Conservation (phyloP, 306 rosid species). For the Adenanthera pavonina region DNA sequence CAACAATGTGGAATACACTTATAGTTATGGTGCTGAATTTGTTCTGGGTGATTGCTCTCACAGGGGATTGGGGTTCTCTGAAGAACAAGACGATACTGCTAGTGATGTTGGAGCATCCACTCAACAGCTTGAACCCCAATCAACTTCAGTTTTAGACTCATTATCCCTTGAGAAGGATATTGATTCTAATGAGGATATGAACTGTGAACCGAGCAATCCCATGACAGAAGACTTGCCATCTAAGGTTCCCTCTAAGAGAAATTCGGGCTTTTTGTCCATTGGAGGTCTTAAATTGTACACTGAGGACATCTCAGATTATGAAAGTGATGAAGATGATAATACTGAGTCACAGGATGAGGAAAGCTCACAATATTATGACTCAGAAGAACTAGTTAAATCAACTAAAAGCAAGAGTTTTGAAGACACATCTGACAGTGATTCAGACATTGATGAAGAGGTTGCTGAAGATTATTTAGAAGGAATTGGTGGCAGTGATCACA, state of each 20-base stretch:
- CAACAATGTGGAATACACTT: constrained; percentile 54
- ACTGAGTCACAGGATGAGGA: constrained; percentile 57
- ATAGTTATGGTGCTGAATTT: constrained; percentile 65
- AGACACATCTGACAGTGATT: constrained; percentile 70
- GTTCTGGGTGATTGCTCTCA: constrained; percentile 81
- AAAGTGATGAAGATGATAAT: constrained; percentile 55
- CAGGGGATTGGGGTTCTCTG: constrained; percentile 78
- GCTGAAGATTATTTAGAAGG: constrained; percentile 89
- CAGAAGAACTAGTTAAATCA: constrained; percentile 52
- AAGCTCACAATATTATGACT: constrained; percentile 46
- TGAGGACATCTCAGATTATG: constrained; percentile 71
- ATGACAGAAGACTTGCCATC: constrained; percentile 50
- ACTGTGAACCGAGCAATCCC: constrained; percentile 48
- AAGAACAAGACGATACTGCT: constrained; percentile 60
- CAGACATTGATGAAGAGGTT: constrained; percentile 84
- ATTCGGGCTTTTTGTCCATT: constrained; percentile 85
- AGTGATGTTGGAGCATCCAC: constrained; percentile 51
- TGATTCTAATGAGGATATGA: constrained; percentile 47
- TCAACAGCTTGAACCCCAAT: constrained; percentile 50
- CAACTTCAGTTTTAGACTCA: constrained; percentile 53
- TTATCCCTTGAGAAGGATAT: constrained; percentile 53
- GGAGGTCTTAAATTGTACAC: constrained; percentile 88
- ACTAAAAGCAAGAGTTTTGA: constrained; percentile 69
- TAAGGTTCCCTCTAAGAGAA: constrained; percentile 47
- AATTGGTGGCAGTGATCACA: constrained; percentile 78